phyloP scores from a whole-genome alignment of 2,329 filamentous ascomycete genomes.

The Graphilbum ipis-grandicollis region DNA sequence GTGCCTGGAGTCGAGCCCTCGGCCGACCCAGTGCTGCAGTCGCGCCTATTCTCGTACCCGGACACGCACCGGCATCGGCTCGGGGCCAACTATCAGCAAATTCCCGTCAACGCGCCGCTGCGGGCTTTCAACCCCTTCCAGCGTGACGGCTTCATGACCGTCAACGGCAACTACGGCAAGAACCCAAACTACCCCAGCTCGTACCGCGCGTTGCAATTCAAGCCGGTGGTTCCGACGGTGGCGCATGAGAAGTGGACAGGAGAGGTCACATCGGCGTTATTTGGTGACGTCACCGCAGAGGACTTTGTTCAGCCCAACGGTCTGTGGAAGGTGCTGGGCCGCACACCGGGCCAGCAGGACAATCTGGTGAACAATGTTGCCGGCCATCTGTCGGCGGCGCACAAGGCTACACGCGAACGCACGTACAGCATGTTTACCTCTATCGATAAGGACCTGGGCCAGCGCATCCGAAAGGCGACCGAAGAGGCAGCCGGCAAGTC shows the following conservation, averaged over 20 bases:
- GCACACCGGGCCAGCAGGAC: constrained; percentile 36
- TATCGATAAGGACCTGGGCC: constrained; percentile 36
- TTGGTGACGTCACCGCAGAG: constrained; percentile 24
- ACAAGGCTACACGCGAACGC: constrained; percentile 34
- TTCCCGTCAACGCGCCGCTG: constrained; percentile 41
- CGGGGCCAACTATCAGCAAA: constrained; percentile 46
- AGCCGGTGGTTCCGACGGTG: constrained; percentile 19
- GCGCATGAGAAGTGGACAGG: constrained; percentile 31
- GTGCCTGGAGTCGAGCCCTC: constrained; percentile 46
- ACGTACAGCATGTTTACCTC: constrained; percentile 44
- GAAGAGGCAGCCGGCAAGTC: constrained; percentile 22
- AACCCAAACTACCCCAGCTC: constrained; percentile 40
- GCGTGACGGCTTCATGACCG: constrained; percentile 54
- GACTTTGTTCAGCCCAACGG: constrained; percentile 32
- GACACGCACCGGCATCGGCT: constrained; percentile 47
- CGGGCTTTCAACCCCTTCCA: constrained; percentile 50
- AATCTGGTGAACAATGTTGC: constrained; percentile 43
- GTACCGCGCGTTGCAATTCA: constrained; percentile 26
- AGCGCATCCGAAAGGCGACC: constrained; percentile 32
- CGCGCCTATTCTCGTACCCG: constrained; percentile 41
- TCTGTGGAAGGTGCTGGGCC: constrained; percentile 31
- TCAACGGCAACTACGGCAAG: constrained; percentile 45
- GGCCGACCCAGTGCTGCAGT: constrained; percentile 44
- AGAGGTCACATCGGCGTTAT: constrained; percentile 22
- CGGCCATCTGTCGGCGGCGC: constrained; percentile 35